Evolutionary conservation across 2,329 filamentous ascomycete genomes (phyloP).

Genomic region (Colletotrichum sp.): DNA sequence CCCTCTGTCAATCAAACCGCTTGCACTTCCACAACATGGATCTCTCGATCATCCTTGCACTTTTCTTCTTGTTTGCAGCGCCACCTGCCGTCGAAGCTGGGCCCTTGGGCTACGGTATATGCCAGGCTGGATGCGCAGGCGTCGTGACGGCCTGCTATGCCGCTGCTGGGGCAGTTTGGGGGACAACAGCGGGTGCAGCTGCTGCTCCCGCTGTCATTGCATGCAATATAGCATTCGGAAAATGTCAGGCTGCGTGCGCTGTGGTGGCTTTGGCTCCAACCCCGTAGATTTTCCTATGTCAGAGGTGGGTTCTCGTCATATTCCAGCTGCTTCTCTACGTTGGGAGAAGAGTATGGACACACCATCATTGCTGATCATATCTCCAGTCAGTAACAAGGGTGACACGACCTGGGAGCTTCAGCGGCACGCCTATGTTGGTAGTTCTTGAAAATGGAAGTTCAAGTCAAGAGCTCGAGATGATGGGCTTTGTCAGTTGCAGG

Average conservation of each 20-base stretch:
- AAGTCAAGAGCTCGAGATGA: no score
- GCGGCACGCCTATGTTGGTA: no score
- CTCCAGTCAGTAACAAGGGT: no score
- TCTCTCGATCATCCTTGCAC: not conserved
- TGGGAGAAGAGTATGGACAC: no score
- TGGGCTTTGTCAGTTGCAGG: no score
- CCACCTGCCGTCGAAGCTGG: not conserved
- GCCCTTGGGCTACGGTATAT: conserved; percentile 21
- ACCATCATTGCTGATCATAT: no score
- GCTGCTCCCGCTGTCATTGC: conserved; percentile 41
- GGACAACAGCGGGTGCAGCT: conserved; percentile 35
- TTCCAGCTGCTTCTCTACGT: no score
- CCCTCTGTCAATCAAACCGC: no score
- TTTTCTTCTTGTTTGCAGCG: not conserved
- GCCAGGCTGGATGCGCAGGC: conserved; percentile 46
- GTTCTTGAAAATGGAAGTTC: no score
- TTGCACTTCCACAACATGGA: not conserved
- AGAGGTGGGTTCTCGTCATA: no score
- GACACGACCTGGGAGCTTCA: no score
- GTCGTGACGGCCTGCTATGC: conserved; percentile 49
- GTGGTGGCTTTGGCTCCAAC: not conserved
- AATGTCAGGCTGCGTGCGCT: not conserved
- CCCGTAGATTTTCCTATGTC: no score
- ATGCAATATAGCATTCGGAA: conserved; percentile 47
- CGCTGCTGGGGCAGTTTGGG: conserved; percentile 46